Base-by-base conservation (phyloP, 192 early-diverging fungal species). In the Linnemannia zychae region DNA sequence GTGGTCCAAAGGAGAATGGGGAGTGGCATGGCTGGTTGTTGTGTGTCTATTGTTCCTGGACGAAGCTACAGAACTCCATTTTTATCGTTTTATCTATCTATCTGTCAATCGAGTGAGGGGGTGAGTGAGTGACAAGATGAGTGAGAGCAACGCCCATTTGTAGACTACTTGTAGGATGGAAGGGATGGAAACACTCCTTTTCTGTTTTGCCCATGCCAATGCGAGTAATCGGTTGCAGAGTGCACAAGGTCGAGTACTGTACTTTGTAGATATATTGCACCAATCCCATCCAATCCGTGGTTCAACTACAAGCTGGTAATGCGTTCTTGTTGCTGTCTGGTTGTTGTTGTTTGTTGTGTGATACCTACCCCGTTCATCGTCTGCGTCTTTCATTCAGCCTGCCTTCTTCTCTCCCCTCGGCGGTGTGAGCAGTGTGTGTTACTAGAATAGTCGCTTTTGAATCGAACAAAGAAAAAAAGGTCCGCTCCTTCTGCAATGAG, bases 21-120 rank as follows among this genome's bases (percentile, higher is more conserved):
- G 1, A 49, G 17, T 63, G 52, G 17, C 7, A n/a, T 28, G 57
- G 57, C 28, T 11, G 24, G 2, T 31, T 60, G 24, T 28, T 53
- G 5, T 53, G 5, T 53, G 20, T n/a, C n/a, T 53, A 0, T n/a
- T 20, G 57, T 60, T 28, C 57, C 24, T 31, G 57, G 24, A 60
- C 48, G 48, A 49, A 47, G 31, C 38, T 33, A 71, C 46, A 40
- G 28, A 71, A 71, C 15, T 71, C 69, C 37, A 71, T 46, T n/a
- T 71, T n/a, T 70, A 17, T 31, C 38, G 17, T 12, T 22, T 38
- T 22, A 28, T 46, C 20, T 24, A 70, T 40, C n/a, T 22, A 28
- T 46, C 36, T 67, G 15, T 67, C 24, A 13, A 17, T 67, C 24
- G 20, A 67, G 15, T 66, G 53, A n/a, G 65, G 20, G 65, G 36